Conservation (phyloP, 169 alveolate species). For the Sarcocystis neurona region DNA sequence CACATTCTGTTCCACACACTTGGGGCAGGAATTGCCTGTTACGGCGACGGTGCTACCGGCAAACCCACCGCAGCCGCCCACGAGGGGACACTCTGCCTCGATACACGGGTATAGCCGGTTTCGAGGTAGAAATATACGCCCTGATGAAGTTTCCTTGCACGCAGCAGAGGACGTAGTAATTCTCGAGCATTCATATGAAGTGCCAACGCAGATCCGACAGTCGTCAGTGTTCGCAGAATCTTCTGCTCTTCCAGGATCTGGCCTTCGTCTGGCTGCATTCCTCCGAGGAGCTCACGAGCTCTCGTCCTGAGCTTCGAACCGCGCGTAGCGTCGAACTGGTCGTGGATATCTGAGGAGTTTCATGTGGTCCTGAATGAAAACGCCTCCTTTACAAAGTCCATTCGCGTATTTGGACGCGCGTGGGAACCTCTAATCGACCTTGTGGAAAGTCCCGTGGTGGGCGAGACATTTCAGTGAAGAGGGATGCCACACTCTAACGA, state of each 20-base stretch:
- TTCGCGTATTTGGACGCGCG: neutral
- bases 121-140: too few relatives aligned
- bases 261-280: conserved; percentile 4
- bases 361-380: neutral
- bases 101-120: too few relatives aligned
- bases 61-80: too few relatives aligned
- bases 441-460: neutral
- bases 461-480: neutral
- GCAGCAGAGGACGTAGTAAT: too few relatives aligned
- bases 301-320: conserved; percentile 15
- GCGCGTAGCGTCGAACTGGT: neutral
- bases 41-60: too few relatives aligned
- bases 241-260: conserved; percentile 31
- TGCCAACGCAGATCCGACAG: too few relatives aligned
- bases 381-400: neutral
- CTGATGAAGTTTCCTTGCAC: too few relatives aligned
- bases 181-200: too few relatives aligned
- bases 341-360: neutral
- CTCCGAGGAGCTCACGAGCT: neutral
- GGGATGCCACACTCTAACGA: neutral
- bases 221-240: too few relatives aligned
- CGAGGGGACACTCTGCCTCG: too few relatives aligned
- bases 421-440: conserved; percentile 6
- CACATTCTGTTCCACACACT: too few relatives aligned
- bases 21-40: too few relatives aligned